phyloP scores from a whole-genome alignment of 73 alveolate species.

The Stentor coeruleus region DNA sequence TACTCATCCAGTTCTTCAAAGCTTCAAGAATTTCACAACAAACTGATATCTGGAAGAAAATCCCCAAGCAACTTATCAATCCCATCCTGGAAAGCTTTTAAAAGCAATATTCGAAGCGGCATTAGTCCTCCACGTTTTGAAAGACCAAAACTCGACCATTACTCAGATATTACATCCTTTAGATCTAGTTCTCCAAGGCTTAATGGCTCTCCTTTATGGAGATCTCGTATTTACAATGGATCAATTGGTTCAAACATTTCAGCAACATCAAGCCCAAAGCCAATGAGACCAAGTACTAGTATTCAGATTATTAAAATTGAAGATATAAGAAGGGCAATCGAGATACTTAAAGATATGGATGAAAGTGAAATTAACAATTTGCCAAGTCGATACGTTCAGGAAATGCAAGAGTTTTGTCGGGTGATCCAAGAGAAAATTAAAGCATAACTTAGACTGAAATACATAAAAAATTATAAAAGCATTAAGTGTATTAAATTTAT shows the following conservation, averaged over 20 bases:
- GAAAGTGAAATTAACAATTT: background rate
- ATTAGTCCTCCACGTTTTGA: background rate
- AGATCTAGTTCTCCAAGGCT: background rate
- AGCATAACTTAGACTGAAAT: no score
- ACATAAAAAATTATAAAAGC: no score
- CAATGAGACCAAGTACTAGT: background rate
- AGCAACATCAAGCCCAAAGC: background rate
- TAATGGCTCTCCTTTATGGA: background rate
- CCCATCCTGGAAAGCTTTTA: background rate
- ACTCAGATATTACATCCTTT: background rate
- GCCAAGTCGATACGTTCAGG: background rate
- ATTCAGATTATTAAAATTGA: background rate
- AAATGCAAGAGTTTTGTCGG: background rate
- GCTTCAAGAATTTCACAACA: background rate
- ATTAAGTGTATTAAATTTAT: no score
- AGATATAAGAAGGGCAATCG: background rate
- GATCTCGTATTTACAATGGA: background rate
- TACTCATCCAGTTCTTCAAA: background rate
- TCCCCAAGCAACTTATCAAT: background rate
- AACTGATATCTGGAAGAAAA: background rate
- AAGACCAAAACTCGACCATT: background rate
- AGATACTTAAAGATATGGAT: background rate
- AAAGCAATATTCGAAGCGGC: background rate
- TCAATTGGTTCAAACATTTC: background rate
- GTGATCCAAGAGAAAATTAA: background rate